Base-by-base conservation (phyloP, 1,139 yeast species). In the Hansenula anomala region DNA sequence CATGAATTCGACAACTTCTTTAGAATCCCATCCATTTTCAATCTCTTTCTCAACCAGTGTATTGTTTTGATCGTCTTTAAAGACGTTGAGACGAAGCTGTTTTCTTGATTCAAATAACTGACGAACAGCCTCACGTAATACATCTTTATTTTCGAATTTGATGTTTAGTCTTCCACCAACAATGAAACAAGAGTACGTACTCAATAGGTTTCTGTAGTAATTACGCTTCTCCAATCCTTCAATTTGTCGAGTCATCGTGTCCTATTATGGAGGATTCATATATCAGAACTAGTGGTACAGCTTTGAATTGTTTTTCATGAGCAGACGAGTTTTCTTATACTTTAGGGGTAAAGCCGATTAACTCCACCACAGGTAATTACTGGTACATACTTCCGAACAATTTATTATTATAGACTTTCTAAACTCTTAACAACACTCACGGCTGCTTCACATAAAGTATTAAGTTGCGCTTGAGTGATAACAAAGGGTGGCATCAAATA, bases 401-500 rank as follows among this genome's bases (percentile, higher is more conserved):
- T n/a, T n/a, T n/a, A n/a, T n/a, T n/a, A n/a, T n/a, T n/a, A n/a
- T n/a, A n/a, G n/a, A n/a, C n/a, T n/a, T 18, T 27, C 18, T 18
- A 28, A 20, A n/a, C 12, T 25, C 11, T 13, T 14, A 9, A 40
- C 22, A n/a, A 40, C 41, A 17, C 33, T 30, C 4, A 38, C 5
- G 6, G 36, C 13, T 3, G 37, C 38, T 6, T 16, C 26, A 25
- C 34, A 28, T 9, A 40, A 28, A 15, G 12, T 26, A 6, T 19
- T 30, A 6, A 55, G 39, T 19, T 56, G 55, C 13, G 40, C 46
- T 14, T 37, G 28, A 1, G 50, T 34, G 16, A 56, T 56, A 18
- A 55, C 43, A 40, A 52, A 55, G 10, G 60, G 61, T 13, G 61
- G 61, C 56, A 56, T 56, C 18, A 55, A 49, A 41, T 57, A 57